These are phyloP conservation scores for Medicago ruthenica DNA, from an alignment of 306 rosid genomes.

Conservation along the genomic window DNA sequence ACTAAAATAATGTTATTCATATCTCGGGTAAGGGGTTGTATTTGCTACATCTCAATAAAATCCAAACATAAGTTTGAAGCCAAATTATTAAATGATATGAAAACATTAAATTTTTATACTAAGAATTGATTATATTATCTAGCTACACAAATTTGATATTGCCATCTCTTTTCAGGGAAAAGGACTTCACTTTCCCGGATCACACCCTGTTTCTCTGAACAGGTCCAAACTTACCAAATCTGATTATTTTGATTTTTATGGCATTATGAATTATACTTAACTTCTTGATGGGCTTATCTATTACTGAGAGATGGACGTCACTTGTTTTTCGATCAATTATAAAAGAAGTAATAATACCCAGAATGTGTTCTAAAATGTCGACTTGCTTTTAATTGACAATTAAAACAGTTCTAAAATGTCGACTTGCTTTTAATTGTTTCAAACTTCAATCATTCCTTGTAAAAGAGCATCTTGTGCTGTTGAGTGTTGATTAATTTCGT, in stretches of 20 bases:
- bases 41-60: background rate
- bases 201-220: constrained; percentile 96
- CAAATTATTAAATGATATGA: constrained; percentile 25
- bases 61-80: constrained; percentile 19
- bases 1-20: background rate
- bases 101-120: constrained; percentile 9
- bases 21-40: constrained; percentile 15
- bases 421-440: background rate
- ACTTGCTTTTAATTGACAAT: constrained; percentile 1
- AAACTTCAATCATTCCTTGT: constrained; percentile 20
- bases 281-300: constrained; percentile 23
- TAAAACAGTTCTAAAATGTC: constrained; percentile 1
- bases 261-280: constrained; percentile 17
- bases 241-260: constrained; percentile 31
- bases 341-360: constrained; percentile 29
- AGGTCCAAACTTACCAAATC: constrained; percentile 55
- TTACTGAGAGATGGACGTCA: constrained; percentile 21
- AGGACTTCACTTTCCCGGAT: constrained; percentile 88
- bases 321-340: constrained; percentile 4
- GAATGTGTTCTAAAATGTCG: constrained; percentile 8
- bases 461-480: constrained; percentile 32
- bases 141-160: constrained; percentile 30
- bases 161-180: constrained; percentile 61
- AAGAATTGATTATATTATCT: constrained; percentile 36
- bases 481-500: constrained; percentile 22